Percentiles rank a stretch among this genome's conserved stretches.
Conservation (phyloP, 768 basidiomycete species). For the Leccinellum luteum region DNA sequence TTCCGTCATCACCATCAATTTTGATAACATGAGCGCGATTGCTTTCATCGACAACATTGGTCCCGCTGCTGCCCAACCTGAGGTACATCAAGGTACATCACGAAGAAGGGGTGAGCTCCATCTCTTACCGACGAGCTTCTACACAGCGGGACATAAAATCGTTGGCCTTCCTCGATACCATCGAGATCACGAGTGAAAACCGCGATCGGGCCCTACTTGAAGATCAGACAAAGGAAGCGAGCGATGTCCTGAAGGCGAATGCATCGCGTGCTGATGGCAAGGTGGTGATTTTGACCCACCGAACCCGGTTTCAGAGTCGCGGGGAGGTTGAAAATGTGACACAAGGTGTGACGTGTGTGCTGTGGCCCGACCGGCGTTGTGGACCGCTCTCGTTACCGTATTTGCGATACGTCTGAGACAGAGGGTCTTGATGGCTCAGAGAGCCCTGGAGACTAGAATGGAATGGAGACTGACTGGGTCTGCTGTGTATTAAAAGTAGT, state of each 20-base stretch:
- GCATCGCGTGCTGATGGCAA: conserved; percentile 5
- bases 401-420: background rate
- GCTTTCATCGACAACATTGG: background rate
- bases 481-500: too few relatives aligned
- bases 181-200: background rate
- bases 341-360: background rate
- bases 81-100: background rate
- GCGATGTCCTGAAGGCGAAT: conserved; percentile 5
- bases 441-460: background rate
- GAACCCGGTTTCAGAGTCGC: too few relatives aligned
- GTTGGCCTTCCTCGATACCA: background rate
- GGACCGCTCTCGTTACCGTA: background rate
- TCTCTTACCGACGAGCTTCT: background rate
- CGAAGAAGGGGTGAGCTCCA: background rate
- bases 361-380: background rate
- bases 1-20: conserved; percentile 1
- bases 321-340: background rate
- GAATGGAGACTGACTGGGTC: too few relatives aligned
- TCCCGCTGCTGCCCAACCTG: conserved; percentile 6
- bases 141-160: background rate
- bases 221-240: background rate
- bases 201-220: background rate
- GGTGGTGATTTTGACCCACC: background rate
- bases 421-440: background rate
- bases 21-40: background rate